These are phyloP conservation scores for Lachnellula suecica DNA, from an alignment of 2,329 filamentous ascomycete species.

Conservation along the genomic window DNA sequence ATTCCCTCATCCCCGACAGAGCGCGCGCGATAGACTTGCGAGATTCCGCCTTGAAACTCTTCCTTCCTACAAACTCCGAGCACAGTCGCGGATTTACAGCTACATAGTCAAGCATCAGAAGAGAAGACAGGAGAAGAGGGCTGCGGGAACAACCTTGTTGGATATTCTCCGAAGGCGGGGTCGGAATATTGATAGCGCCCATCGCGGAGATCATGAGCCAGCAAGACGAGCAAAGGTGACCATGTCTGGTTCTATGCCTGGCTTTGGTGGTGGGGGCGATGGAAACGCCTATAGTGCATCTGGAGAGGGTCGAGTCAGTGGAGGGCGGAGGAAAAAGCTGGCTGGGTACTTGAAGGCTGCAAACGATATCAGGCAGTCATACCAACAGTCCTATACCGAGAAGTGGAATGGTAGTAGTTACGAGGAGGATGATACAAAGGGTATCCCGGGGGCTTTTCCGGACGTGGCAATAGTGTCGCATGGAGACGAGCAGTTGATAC, in stretches of 20 bases:
- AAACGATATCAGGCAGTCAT: slow-evolving; percentile 69
- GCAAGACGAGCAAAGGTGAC: slow-evolving; percentile 25
- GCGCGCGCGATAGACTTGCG: slow-evolving; percentile 65
- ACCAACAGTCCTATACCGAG: slow-evolving; percentile 51
- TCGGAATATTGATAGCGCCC: slow-evolving; percentile 33
- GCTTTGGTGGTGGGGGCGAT: slow-evolving; percentile 24
- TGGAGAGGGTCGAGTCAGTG: slow-evolving; percentile 51
- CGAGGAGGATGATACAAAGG: slow-evolving; percentile 42
- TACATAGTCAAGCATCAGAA: slow-evolving; percentile 67
- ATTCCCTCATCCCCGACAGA: slow-evolving; percentile 62
- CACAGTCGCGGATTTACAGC: slow-evolving; percentile 76
- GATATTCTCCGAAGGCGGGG: slow-evolving; percentile 28
- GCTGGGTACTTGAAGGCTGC: slow-evolving; percentile 71
- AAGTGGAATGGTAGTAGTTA: slow-evolving; percentile 46
- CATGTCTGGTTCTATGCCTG: slow-evolving; percentile 34
- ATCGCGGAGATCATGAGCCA: slow-evolving; percentile 36
- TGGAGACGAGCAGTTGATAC: slow-evolving; percentile 86
- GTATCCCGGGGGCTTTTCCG: slow-evolving; percentile 76
- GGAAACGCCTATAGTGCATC: slow-evolving; percentile 34
- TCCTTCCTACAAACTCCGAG: slow-evolving; percentile 65
- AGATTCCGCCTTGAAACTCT: slow-evolving; percentile 74
- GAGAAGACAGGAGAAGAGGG: slow-evolving; percentile 46
- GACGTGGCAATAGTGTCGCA: slow-evolving; percentile 78
- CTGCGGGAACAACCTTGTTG: slow-evolving; percentile 31
- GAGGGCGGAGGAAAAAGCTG: slow-evolving; percentile 75